Evolutionary conservation across 2,329 filamentous ascomycete species (phyloP).

Genomic region (Fusarium incarnatum): DNA sequence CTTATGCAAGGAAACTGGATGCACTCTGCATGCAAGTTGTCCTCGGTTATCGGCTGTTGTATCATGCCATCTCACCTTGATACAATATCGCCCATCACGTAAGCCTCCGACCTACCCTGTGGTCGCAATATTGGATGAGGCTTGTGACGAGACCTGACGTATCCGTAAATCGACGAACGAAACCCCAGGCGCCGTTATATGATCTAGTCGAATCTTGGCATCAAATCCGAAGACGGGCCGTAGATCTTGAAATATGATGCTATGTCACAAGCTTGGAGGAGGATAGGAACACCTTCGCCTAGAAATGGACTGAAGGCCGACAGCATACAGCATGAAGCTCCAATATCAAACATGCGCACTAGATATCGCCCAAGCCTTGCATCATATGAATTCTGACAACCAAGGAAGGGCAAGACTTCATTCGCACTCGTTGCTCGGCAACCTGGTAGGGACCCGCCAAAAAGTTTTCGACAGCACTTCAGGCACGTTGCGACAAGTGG

Average conservation of each 20-base stretch:
- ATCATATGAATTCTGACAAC: neutral
- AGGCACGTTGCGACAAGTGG: neutral
- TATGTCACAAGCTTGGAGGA: neutral
- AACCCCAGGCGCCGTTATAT: conserved; percentile 14
- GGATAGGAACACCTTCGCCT: conserved; percentile 5
- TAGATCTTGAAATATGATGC: conserved; percentile 5
- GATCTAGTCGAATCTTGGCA: conserved; percentile 32
- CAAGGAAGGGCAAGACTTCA: neutral
- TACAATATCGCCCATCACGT: neutral
- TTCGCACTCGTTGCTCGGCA: neutral
- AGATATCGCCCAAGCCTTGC: neutral
- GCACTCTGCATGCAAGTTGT: neutral
- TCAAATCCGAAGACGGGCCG: conserved; percentile 38
- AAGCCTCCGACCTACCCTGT: conserved; percentile 14
- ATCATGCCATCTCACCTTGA: conserved; percentile 8
- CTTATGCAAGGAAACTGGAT: neutral
- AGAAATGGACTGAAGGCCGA: conserved; percentile 8
- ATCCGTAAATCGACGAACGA: conserved; percentile 12
- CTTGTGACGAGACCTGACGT: neutral
- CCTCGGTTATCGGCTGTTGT: conserved; percentile 22
- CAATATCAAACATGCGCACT: neutral
- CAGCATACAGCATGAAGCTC: neutral
- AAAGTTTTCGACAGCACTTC: neutral
- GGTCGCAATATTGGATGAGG: conserved; percentile 6
- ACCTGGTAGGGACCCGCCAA: neutral